Evolutionary conservation across 75 land plant species (phyloP), one percentile per base, ranked within the genome.

Genomic region (Selaginella tamariscina): DNA sequence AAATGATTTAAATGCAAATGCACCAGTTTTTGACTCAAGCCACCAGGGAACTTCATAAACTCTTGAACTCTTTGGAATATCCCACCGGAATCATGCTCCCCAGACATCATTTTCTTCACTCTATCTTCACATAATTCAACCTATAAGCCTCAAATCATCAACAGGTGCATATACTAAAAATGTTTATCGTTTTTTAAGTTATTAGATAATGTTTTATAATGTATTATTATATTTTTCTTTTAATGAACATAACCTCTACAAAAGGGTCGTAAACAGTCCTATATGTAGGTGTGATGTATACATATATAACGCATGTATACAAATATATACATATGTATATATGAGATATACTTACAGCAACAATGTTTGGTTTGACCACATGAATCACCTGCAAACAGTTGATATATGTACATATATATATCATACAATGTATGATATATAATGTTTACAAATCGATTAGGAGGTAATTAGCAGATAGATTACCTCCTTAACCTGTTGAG

Each of bases 71-170:
- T 44, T 27, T 60, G 65, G 68, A 73, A 67, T 33, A 18, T 67
- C 63, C 18, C 20, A 31, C 24, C 15, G 55, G 8, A 32, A 24
- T 55, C 59, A 31, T 32, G 49, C 29, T 64, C 27, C 1, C 49
- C 76, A 24, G 33, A 1, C 2, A 31, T 23, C 31, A 77, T 27
- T 30, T 29, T 65, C 31, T 70, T 74, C 29, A 72, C 78, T 55
- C 78, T 55, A 54, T 55, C 76, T 27, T 29, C 44, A 33, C 79
- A 77, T 22, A 77, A 56, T 49, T 77, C 79, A 67, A 77, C 79
- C 79, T 77, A 39, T 30, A 77, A 62, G 15, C 5, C 49, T 5
- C 5, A 39, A 39, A 39, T n/a, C n/a, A n/a, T n/a, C n/a, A n/a
- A n/a, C n/a, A n/a, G n/a, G n/a, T n/a, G n/a, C n/a, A n/a, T n/a